Conservation (phyloP, 2,329 filamentous ascomycete genomes). For the Gaeumannomyces tritici region DNA sequence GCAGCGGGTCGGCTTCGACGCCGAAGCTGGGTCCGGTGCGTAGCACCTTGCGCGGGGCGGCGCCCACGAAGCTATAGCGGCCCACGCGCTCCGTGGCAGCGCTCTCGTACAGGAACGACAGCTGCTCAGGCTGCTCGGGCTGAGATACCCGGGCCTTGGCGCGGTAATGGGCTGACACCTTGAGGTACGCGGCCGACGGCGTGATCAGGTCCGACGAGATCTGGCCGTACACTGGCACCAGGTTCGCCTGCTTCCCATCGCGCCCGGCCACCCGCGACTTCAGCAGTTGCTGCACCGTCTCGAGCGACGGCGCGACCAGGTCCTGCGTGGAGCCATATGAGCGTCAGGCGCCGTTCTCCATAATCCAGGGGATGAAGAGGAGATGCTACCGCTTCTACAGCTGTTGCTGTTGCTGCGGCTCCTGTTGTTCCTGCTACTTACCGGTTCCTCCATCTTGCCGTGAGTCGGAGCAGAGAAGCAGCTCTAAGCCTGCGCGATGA, state of each 20-base stretch:
- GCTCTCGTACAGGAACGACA: slow-evolving; percentile 89
- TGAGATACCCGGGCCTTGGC: slow-evolving; percentile 42
- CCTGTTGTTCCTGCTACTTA: not conserved
- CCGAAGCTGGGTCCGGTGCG: slow-evolving; percentile 84
- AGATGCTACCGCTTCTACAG: not conserved
- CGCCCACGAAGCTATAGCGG: slow-evolving; percentile 81
- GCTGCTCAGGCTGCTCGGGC: slow-evolving; percentile 7
- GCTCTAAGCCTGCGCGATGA: not conserved
- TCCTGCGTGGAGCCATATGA: slow-evolving; percentile 7
- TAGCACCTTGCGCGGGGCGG: slow-evolving; percentile 68
- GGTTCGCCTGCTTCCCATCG: slow-evolving; percentile 9
- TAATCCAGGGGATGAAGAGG: not conserved
- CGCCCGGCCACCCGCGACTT: not conserved
- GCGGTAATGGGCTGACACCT: slow-evolving; percentile 58
- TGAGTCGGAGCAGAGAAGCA: not conserved
- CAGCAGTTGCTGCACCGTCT: slow-evolving; percentile 12
- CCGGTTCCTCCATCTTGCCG: slow-evolving; percentile 1
- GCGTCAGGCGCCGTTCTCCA: not conserved
- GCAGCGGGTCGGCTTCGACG: slow-evolving; percentile 73
- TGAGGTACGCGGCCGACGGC: slow-evolving; percentile 90
- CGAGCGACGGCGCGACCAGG: slow-evolving; percentile 14
- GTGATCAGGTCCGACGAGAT: slow-evolving; percentile 74
- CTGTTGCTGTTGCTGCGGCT: not conserved
- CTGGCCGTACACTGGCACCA: slow-evolving; percentile 15
- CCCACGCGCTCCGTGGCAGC: slow-evolving; percentile 86